A percentile compares a stretch with the other conserved stretches of the same genome.
Conservation (phyloP, 306 rosid species). For the Acacia acuminata region DNA sequence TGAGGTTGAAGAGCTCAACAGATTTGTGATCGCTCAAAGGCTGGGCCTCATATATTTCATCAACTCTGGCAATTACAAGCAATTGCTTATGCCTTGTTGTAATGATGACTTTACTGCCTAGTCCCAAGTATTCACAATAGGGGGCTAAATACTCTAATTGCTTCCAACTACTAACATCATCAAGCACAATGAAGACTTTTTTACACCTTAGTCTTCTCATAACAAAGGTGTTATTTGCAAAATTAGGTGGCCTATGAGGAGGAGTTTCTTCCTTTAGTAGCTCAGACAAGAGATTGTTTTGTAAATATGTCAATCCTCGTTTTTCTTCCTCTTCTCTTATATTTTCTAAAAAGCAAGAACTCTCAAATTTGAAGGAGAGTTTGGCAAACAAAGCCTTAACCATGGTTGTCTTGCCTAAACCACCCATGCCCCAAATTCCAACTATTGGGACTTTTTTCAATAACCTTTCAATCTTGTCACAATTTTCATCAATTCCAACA, state of each 20-base stretch:
- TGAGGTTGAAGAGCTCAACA: background rate
- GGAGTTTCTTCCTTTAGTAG: background rate
- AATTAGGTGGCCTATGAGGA: background rate
- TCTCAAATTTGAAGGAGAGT: constrained; percentile 22
- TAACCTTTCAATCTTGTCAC: background rate
- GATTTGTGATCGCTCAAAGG: background rate
- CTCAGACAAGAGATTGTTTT: background rate
- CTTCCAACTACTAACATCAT: background rate
- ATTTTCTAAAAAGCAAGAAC: constrained; percentile 19
- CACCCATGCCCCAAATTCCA: constrained; percentile 47
- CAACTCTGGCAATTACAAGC: background rate
- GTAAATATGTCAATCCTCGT: background rate
- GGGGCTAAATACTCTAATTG: background rate
- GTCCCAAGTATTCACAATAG: background rate
- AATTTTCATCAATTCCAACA: constrained; percentile 10
- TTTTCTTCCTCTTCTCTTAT: background rate
- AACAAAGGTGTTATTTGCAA: background rate
- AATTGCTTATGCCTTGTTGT: constrained; percentile 4
- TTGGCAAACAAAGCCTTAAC: constrained; percentile 19
- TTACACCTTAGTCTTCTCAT: constrained; percentile 7
- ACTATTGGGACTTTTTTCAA: background rate
- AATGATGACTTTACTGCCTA: background rate
- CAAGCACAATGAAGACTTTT: constrained; percentile 11
- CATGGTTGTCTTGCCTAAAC: constrained; percentile 30
- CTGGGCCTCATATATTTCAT: background rate